phyloP scores from a whole-genome alignment of 768 basidiomycete species.

The Agrocybe praecox region DNA sequence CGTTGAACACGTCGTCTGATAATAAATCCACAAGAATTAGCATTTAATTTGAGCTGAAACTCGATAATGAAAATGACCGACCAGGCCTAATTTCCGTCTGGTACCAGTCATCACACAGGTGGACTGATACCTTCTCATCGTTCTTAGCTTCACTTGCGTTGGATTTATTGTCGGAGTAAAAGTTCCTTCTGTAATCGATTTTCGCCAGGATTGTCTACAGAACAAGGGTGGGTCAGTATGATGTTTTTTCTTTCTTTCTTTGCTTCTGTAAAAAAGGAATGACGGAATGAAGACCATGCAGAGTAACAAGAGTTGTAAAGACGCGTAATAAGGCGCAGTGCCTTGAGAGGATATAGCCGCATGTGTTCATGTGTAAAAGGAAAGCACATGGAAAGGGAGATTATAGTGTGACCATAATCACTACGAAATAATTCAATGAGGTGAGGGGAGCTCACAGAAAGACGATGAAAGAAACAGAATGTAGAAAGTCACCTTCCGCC shows the following conservation, averaged over 20 bases:
- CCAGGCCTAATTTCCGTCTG: neutral
- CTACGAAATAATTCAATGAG: no score
- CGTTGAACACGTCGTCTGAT: constrained; percentile 79
- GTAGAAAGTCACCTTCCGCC: constrained; percentile 42
- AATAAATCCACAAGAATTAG: neutral
- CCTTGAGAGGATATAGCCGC: neutral
- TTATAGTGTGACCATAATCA: no score
- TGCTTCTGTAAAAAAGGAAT: neutral
- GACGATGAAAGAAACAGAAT: neutral
- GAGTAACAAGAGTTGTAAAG: no score
- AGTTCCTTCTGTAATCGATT: neutral
- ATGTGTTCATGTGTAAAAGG: constrained; percentile 32
- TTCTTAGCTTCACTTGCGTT: neutral
- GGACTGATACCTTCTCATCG: neutral
- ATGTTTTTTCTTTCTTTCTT: no score
- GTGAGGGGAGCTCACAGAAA: no score
- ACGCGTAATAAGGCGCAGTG: no score
- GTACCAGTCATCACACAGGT: neutral
- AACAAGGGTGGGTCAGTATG: neutral
- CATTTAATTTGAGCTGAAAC: neutral
- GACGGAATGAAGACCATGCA: neutral
- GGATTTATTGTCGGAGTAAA: neutral
- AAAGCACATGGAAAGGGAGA: neutral
- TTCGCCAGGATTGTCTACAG: neutral
- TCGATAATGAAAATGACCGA: neutral